Percentiles rank a stretch among this genome's conserved stretches.
Evolutionary conservation across 1,284 basidiomycete genomes (phyloP).

Genomic region (Apiotrichum akiyoshidainum): DNA sequence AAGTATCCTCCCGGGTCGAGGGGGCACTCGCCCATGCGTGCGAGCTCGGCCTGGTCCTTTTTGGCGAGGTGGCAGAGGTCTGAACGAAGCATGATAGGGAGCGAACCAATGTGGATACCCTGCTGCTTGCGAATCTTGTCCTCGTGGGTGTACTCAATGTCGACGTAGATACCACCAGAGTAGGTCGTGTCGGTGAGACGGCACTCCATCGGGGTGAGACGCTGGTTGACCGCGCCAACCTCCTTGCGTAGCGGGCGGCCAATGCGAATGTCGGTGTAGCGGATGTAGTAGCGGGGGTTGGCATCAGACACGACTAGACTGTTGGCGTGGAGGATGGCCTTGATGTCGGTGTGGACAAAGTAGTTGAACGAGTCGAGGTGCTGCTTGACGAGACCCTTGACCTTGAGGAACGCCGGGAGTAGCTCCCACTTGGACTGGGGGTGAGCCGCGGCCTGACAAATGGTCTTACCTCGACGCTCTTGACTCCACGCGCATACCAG

Average conservation of each 20-base stretch:
- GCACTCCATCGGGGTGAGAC: slow-evolving; percentile 94
- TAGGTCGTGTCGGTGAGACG: slow-evolving; percentile 95
- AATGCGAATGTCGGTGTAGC: slow-evolving; percentile 92
- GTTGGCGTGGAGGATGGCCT: slow-evolving; percentile 93
- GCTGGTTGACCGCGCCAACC: slow-evolving; percentile 59
- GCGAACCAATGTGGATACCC: slow-evolving; percentile 82
- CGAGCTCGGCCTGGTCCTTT: slow-evolving; percentile 74
- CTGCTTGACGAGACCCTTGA: slow-evolving; percentile 98
- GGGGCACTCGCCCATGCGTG: slow-evolving; percentile 92
- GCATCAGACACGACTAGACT: slow-evolving; percentile 92
- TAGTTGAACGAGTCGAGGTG: slow-evolving; percentile 99
- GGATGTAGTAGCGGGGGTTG: slow-evolving; percentile 95
- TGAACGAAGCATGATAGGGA: slow-evolving; percentile 96
- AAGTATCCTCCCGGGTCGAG: slow-evolving; percentile 99
- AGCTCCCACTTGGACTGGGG: slow-evolving; percentile 93
- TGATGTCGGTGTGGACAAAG: slow-evolving; percentile 95
- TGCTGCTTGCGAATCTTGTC: slow-evolving; percentile 79
- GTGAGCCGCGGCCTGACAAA: not conserved
- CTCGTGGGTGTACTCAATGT: slow-evolving; percentile 92
- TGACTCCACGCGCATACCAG: slow-evolving; percentile 53
- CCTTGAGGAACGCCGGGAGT: slow-evolving; percentile 88
- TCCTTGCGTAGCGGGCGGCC: slow-evolving; percentile 88
- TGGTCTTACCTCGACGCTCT: slow-evolving; percentile 54
- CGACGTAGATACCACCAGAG: slow-evolving; percentile 88
- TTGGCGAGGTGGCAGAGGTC: slow-evolving; percentile 88